Conservation (phyloP, 2,329 filamentous ascomycete genomes). For the Myriosclerotinia scirpicola region DNA sequence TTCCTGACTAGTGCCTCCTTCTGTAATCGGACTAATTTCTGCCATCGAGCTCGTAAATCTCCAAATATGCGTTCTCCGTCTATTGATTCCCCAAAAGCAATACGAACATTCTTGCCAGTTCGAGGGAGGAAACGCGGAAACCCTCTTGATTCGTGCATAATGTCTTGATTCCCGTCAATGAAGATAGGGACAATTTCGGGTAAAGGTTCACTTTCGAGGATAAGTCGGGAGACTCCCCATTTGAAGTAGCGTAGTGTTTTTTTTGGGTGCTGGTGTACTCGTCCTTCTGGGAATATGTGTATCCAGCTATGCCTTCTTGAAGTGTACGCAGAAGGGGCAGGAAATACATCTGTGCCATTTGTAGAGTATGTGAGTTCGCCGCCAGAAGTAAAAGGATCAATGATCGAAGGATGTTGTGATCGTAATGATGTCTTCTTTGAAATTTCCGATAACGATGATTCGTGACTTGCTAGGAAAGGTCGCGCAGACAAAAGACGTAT, state of each 20-base stretch:
- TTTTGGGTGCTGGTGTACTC: slow-evolving; percentile 81
- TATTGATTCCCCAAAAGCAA: slow-evolving; percentile 78
- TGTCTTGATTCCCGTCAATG: slow-evolving; percentile 81
- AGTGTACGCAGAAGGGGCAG: slow-evolving; percentile 69
- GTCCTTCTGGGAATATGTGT: slow-evolving; percentile 94
- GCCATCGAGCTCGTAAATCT: slow-evolving; percentile 74
- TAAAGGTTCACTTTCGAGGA: slow-evolving; percentile 83
- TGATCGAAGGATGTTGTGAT: slow-evolving; percentile 38
- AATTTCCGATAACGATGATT: slow-evolving; percentile 9
- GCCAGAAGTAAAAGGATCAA: slow-evolving; percentile 56
- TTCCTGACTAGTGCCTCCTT: slow-evolving; percentile 44
- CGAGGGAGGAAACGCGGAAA: slow-evolving; percentile 83
- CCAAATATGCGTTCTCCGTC: slow-evolving; percentile 75
- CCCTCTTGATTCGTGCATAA: slow-evolving; percentile 81
- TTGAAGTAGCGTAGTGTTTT: slow-evolving; percentile 93
- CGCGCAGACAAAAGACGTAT: slow-evolving; percentile 74
- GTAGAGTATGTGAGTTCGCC: slow-evolving; percentile 62
- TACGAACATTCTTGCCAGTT: slow-evolving; percentile 64
- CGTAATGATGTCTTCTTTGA: slow-evolving; percentile 21
- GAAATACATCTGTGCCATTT: slow-evolving; percentile 63
- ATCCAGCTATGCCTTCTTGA: slow-evolving; percentile 78
- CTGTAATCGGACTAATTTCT: slow-evolving; percentile 58
- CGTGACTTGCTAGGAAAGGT: slow-evolving; percentile 45
- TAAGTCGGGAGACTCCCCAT: slow-evolving; percentile 90
- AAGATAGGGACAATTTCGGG: slow-evolving; percentile 93